These are phyloP conservation scores for Niveomyces coronatus DNA, from an alignment of 2,329 filamentous ascomycete genomes.

Conservation along the genomic window DNA sequence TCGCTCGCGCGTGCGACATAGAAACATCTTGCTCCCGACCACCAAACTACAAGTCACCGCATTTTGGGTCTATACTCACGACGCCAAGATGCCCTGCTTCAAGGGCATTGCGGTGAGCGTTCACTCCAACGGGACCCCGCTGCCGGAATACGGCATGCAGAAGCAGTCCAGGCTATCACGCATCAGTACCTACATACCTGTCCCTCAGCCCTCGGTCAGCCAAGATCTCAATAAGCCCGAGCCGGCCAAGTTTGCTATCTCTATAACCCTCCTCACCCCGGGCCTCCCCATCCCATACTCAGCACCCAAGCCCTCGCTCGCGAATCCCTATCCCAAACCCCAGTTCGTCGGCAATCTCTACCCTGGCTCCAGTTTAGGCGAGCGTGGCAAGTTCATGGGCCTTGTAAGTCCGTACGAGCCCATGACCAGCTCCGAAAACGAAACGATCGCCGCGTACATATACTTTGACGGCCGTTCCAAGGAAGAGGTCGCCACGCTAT, in stretches of 20 bases:
- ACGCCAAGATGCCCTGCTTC: slow-evolving; percentile 75
- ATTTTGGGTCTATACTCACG: neutral
- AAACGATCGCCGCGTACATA: slow-evolving; percentile 97
- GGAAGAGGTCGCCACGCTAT: slow-evolving; percentile 90
- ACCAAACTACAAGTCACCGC: too few relatives aligned
- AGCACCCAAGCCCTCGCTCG: slow-evolving; percentile 65
- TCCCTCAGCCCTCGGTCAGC: slow-evolving; percentile 70
- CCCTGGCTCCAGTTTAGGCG: slow-evolving; percentile 40
- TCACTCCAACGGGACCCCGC: slow-evolving; percentile 68
- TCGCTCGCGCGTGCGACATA: neutral
- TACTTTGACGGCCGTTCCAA: slow-evolving; percentile 95
- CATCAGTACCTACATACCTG: slow-evolving; percentile 95
- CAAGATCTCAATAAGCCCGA: slow-evolving; percentile 63
- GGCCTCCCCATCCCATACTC: slow-evolving; percentile 88
- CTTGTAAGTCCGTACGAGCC: slow-evolving; percentile 79
- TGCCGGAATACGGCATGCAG: slow-evolving; percentile 90
- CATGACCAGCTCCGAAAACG: slow-evolving; percentile 84
- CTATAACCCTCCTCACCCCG: slow-evolving; percentile 87
- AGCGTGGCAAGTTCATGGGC: slow-evolving; percentile 37
- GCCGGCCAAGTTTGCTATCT: slow-evolving; percentile 94
- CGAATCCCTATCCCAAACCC: slow-evolving; percentile 70
- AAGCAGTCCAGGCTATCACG: slow-evolving; percentile 83
- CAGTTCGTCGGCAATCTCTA: slow-evolving; percentile 65
- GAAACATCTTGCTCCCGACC: too few relatives aligned
- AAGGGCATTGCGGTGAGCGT: slow-evolving; percentile 98